Evolutionary conservation across 2,329 filamentous ascomycete genomes (phyloP).

Genomic region (Colletotrichum sp.): DNA sequence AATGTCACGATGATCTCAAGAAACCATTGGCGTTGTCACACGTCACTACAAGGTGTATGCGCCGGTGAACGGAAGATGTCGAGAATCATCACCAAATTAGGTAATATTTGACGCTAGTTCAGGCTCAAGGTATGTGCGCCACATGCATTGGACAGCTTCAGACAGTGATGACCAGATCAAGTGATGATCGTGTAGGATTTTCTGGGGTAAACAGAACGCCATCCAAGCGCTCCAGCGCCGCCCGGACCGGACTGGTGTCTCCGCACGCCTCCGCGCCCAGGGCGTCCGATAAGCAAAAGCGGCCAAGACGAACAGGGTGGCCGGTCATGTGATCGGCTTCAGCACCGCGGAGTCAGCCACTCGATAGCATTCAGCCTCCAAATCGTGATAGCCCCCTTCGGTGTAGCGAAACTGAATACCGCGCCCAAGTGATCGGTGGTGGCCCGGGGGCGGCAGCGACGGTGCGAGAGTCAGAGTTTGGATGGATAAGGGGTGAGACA

Average conservation of each 20-base stretch:
- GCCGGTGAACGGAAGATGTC: neutral
- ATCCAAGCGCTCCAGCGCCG: neutral
- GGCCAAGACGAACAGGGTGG: neutral
- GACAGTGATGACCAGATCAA: neutral
- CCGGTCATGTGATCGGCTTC: conserved; percentile 1
- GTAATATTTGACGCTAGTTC: neutral
- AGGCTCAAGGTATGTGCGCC: neutral
- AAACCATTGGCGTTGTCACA: neutral
- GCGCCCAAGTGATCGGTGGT: neutral
- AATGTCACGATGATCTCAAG: neutral
- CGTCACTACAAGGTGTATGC: neutral
- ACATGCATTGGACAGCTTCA: neutral
- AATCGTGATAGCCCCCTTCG: neutral
- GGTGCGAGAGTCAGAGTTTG: neutral
- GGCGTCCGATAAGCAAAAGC: neutral
- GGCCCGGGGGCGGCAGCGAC: neutral
- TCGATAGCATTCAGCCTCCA: neutral
- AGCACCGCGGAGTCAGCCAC: neutral
- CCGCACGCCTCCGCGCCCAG: neutral
- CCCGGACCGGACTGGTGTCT: neutral
- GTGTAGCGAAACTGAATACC: neutral
- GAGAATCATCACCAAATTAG: neutral
- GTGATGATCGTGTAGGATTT: neutral
- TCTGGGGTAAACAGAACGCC: neutral
- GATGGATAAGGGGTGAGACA: neutral